Conservation (phyloP, 2,329 filamentous ascomycete genomes). For the Hypoxylon sp. region DNA sequence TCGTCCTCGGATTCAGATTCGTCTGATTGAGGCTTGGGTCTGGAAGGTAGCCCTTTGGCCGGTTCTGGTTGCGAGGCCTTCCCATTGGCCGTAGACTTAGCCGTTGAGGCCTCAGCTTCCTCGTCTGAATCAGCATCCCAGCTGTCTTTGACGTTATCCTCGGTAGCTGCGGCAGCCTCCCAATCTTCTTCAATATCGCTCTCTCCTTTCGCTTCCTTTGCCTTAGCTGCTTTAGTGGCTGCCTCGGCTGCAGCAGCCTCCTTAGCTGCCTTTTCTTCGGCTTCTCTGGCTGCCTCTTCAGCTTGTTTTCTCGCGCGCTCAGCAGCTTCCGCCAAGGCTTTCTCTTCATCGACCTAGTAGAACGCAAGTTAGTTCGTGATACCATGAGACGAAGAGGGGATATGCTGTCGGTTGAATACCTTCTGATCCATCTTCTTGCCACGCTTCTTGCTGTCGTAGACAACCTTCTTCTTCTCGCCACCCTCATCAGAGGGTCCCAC, state of each 20-base stretch:
- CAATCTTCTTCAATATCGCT: constrained; percentile 84
- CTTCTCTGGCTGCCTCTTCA: constrained; percentile 73
- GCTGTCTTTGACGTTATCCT: constrained; percentile 87
- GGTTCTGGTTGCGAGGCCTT: constrained; percentile 40
- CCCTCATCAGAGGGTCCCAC: constrained; percentile 70
- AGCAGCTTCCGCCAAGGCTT: constrained; percentile 81
- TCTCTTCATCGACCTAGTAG: constrained; percentile 77
- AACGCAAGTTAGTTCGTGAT: constrained; percentile 25
- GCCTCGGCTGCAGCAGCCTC: constrained; percentile 70
- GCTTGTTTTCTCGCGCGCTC: constrained; percentile 77
- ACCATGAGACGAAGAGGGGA: background rate
- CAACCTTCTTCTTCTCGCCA: constrained; percentile 79
- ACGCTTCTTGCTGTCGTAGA: constrained; percentile 82
- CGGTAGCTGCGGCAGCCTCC: constrained; percentile 85
- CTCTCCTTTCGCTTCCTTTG: constrained; percentile 66
- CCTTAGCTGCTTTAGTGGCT: constrained; percentile 66
- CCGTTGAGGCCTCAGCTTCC: constrained; percentile 70
- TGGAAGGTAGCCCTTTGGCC: constrained; percentile 50
- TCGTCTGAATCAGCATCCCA: constrained; percentile 91
- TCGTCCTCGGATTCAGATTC: constrained; percentile 72
- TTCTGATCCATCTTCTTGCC: constrained; percentile 68
- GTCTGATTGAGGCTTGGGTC: constrained; percentile 51
- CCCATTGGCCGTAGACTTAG: constrained; percentile 44
- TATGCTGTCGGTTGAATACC: constrained; percentile 53
- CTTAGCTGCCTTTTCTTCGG: constrained; percentile 69